phyloP scores from a whole-genome alignment of 352 stramenopile species.

The Phytophthora podocarpi region DNA sequence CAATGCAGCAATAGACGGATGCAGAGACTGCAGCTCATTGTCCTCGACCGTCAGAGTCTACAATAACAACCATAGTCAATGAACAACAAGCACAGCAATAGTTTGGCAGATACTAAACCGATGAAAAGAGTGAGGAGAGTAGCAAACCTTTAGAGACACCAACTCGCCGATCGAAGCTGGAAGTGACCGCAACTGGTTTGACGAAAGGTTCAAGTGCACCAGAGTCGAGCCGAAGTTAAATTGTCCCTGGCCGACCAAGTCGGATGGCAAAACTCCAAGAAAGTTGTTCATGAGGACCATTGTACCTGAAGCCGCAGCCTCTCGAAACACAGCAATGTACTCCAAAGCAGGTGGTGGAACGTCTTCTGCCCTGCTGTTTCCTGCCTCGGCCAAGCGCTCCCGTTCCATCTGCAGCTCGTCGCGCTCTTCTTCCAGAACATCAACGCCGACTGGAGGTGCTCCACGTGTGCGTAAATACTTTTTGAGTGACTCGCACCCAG shows the following conservation, averaged over 20 bases:
- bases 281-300: conserved; percentile 52
- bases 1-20: conserved; percentile 47
- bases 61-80: conserved; percentile 17
- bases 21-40: conserved; percentile 58
- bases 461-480: conserved; percentile 83
- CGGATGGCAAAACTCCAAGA: conserved; percentile 33
- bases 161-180: conserved; percentile 55
- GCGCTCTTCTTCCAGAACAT: conserved; percentile 74
- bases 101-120: neutral
- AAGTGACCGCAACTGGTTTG: conserved; percentile 59
- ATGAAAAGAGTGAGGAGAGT: neutral
- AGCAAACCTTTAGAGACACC: conserved; percentile 44
- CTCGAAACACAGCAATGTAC: conserved; percentile 49
- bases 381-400: conserved; percentile 20
- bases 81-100: neutral
- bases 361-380: conserved; percentile 4
- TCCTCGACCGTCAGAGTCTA: conserved; percentile 77
- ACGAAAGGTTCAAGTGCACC: conserved; percentile 70
- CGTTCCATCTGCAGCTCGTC: conserved; percentile 56
- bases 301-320: conserved; percentile 59
- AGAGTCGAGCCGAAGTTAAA: conserved; percentile 59
- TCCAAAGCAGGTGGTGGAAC: conserved; percentile 10
- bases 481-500: conserved; percentile 80
- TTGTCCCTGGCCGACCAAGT: conserved; percentile 26
- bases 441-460: conserved; percentile 47